Evolutionary conservation across 192 early-diverging fungal species (phyloP).

Genomic region (Entomortierella lignicola): DNA sequence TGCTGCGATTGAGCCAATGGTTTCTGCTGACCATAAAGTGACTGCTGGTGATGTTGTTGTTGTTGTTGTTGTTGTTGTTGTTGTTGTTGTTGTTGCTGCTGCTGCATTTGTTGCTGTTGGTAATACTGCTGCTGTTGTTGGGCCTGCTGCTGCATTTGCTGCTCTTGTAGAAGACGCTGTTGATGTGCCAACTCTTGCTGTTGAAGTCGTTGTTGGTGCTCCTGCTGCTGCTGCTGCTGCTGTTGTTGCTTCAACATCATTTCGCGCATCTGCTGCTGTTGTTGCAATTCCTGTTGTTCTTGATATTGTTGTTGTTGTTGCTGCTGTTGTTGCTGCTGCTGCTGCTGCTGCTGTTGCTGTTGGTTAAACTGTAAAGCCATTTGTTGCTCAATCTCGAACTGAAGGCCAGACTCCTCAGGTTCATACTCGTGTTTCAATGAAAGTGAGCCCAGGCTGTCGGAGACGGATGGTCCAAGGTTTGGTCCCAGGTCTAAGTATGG

Average conservation of each 20-base stretch:
- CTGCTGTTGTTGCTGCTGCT: conserved; percentile 30
- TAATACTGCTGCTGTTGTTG: conserved; percentile 54
- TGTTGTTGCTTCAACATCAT: conserved; percentile 41
- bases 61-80: conserved; percentile 17
- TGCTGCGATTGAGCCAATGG: neutral
- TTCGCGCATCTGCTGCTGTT: conserved; percentile 3
- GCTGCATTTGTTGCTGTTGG: conserved; percentile 46
- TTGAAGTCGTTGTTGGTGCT: conserved; percentile 49
- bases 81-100: conserved; percentile 19
- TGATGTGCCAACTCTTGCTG: conserved; percentile 65
- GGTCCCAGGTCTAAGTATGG: conserved; percentile 48
- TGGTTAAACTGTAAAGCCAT: conserved; percentile 37
- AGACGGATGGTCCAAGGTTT: conserved; percentile 59
- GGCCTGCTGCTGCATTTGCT: conserved; percentile 59
- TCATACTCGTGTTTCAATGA: conserved; percentile 56
- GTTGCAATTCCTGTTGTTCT: conserved; percentile 24
- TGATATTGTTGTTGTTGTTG: conserved; percentile 34
- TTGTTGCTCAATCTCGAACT: conserved; percentile 61
- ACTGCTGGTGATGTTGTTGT: conserved; percentile 54
- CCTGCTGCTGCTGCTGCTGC: conserved; percentile 27
- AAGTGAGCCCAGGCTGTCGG: conserved; percentile 53
- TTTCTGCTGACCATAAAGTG: conserved; percentile 20
- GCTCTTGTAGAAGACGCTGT: conserved; percentile 44
- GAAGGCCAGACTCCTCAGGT: conserved; percentile 32
- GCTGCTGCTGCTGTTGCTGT: conserved; percentile 40